phyloP scores from a whole-genome alignment of 2,329 filamentous ascomycete species.

The Sclerotinia nivalis region DNA sequence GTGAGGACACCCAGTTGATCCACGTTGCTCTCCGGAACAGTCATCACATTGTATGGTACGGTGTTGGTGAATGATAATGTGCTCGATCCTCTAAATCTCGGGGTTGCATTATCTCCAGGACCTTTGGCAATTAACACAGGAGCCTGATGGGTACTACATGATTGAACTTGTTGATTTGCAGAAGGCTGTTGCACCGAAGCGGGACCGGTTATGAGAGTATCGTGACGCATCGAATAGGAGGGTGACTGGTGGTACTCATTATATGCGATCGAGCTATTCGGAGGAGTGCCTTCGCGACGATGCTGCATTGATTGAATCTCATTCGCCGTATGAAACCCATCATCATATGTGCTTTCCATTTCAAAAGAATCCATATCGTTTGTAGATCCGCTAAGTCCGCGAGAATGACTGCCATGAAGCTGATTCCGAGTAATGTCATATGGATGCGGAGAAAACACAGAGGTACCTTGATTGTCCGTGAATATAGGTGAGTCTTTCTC shows the following conservation, averaged over 20 bases:
- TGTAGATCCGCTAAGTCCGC: neutral
- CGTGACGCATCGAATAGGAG: neutral
- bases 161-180: neutral
- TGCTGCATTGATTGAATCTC: neutral
- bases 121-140: neutral
- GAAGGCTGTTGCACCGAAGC: neutral
- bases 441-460: neutral
- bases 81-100: neutral
- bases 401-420: conserved; percentile 2
- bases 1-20: neutral
- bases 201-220: neutral
- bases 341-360: neutral
- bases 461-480: neutral
- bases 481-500: neutral
- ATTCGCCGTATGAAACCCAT: neutral
- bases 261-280: neutral
- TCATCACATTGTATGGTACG: neutral
- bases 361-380: conserved; percentile 4
- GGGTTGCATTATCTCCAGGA: neutral
- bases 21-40: neutral
- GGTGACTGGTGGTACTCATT: neutral
- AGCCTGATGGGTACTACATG: neutral
- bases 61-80: neutral
- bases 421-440: neutral
- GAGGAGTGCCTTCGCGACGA: neutral